A percentile compares a stretch with the other conserved stretches of the same genome.
phyloP scores from a whole-genome alignment of 2,329 filamentous ascomycete genomes.

The Chrysoporthe austroafricana region DNA sequence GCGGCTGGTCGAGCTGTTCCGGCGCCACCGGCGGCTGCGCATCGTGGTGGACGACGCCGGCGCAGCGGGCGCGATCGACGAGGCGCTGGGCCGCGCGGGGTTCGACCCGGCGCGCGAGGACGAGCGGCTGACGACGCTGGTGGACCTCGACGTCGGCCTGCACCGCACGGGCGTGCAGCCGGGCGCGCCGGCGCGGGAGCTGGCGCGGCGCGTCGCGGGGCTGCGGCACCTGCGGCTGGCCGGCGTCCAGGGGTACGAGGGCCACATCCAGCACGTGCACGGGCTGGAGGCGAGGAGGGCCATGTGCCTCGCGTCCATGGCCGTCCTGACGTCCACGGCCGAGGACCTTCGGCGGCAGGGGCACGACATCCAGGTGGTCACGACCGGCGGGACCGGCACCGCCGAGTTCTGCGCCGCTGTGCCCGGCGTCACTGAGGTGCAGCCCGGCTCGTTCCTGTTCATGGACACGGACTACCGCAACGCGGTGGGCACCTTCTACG shows the following conservation, averaged over 20 bases:
- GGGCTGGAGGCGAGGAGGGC: conserved; percentile 44
- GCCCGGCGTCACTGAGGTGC: conserved; percentile 55
- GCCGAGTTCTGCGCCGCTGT: conserved; percentile 56
- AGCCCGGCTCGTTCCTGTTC: conserved; percentile 59
- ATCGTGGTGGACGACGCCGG: conserved; percentile 53
- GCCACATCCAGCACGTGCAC: conserved; percentile 57
- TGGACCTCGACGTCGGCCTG: conserved; percentile 55
- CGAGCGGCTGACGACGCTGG: conserved; percentile 45
- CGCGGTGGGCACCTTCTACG: conserved; percentile 52
- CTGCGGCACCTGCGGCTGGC: conserved; percentile 47
- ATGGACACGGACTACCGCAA: conserved; percentile 62
- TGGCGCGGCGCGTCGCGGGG: conserved; percentile 44
- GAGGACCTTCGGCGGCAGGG: conserved; percentile 46
- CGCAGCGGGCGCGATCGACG: conserved; percentile 50
- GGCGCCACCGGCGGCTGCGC: conserved; percentile 42
- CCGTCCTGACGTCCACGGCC: conserved; percentile 47
- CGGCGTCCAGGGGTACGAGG: conserved; percentile 57
- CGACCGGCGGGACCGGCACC: conserved; percentile 56
- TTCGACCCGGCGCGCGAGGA: conserved; percentile 31
- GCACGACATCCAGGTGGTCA: conserved; percentile 52
- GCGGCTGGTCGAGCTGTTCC: conserved; percentile 49
- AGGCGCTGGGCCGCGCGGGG: conserved; percentile 42
- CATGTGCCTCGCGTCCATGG: conserved; percentile 51
- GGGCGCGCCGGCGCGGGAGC: conserved; percentile 43
- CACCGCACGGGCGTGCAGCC: conserved; percentile 53